Conservation (phyloP, 257 asterid species). For the Solanum paucissectum region DNA sequence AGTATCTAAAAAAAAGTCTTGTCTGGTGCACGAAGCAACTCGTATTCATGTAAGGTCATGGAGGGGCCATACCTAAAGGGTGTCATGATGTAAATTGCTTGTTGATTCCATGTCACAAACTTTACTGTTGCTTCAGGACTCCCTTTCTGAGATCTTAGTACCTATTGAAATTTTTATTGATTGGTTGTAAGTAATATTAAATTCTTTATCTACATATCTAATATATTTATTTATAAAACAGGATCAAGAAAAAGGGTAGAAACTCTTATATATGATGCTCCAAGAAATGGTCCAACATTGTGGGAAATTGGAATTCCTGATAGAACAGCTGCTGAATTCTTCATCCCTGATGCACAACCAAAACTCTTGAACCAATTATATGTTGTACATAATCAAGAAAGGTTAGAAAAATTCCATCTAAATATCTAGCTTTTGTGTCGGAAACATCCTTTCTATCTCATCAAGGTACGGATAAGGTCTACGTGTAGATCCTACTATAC, state of each 20-base stretch:
- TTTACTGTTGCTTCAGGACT: neutral
- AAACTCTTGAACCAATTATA: conserved; percentile 51
- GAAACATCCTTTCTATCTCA: no score
- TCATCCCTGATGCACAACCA: conserved; percentile 67
- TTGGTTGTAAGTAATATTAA: neutral
- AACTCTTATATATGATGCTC: conserved; percentile 39
- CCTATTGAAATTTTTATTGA: neutral
- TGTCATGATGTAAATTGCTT: neutral
- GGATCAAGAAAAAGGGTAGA: conserved; percentile 41
- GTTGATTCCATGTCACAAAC: neutral
- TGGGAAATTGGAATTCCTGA: conserved; percentile 96
- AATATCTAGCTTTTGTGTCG: neutral
- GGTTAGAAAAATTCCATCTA: conserved; percentile 14
- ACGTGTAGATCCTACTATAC: no score
- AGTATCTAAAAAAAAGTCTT: neutral
- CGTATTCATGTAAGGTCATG: neutral
- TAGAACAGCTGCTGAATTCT: conserved; percentile 70
- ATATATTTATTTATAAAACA: neutral
- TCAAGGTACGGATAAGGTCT: no score
- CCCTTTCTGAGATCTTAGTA: neutral
- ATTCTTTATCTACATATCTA: neutral
- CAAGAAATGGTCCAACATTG: conserved; percentile 67
- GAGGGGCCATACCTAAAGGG: neutral
- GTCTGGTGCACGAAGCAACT: neutral
- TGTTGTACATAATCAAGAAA: conserved; percentile 16